Conservation (phyloP, 768 basidiomycete species). For the Coprinopsis sp. region DNA sequence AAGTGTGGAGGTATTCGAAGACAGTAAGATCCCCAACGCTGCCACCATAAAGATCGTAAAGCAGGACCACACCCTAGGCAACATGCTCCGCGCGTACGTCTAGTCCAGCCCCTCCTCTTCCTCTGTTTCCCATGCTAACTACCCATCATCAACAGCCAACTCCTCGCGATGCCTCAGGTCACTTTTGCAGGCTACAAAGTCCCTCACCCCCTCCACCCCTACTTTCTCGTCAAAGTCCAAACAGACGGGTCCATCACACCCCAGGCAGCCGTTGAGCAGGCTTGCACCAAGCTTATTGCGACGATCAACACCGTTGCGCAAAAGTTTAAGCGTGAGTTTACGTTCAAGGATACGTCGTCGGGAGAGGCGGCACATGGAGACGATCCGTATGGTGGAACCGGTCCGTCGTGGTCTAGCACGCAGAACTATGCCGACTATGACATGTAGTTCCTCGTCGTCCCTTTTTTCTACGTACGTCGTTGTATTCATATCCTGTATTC, state of each 20-base stretch:
- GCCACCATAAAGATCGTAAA: conserved; percentile 93
- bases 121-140: background rate
- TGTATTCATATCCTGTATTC: background rate
- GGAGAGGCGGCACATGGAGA: conserved; percentile 27
- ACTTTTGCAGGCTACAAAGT: conserved; percentile 98
- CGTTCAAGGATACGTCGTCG: conserved; percentile 56
- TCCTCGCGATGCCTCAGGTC: conserved; percentile 80
- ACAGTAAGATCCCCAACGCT: conserved; percentile 97
- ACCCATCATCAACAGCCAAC: conserved; percentile 56
- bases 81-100: conserved; percentile 87
- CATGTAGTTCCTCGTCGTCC: background rate
- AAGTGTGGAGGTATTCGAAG: conserved; percentile 88
- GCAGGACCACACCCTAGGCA: conserved; percentile 95
- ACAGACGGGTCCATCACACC: conserved; percentile 87
- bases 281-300: conserved; percentile 76
- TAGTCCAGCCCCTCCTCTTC: background rate
- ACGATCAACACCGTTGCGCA: conserved; percentile 62
- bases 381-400: conserved; percentile 44
- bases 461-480: background rate
- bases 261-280: conserved; percentile 74
- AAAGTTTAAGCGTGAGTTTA: conserved; percentile 81
- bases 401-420: conserved; percentile 1
- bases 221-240: conserved; percentile 93
- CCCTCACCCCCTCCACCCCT: conserved; percentile 91
- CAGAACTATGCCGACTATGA: conserved; percentile 1